A percentile compares a stretch with the other conserved stretches of the same genome.
These are phyloP conservation scores for Sporothrix euskadiensis DNA, from an alignment of 2,329 filamentous ascomycete genomes.

Conservation along the genomic window DNA sequence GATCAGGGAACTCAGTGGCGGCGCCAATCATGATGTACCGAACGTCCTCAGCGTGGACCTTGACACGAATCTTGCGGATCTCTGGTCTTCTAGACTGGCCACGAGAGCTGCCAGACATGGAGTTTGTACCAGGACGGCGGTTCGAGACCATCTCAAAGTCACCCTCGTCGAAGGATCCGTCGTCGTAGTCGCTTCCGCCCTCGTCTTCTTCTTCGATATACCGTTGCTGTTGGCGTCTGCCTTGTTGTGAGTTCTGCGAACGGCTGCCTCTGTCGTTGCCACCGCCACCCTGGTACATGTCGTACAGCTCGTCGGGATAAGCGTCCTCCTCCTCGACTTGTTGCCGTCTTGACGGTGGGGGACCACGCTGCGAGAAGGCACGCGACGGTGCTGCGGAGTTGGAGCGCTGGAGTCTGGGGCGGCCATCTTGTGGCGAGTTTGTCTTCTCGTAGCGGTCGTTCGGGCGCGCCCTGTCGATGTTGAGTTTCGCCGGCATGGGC, in stretches of 20 bases:
- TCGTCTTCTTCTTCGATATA: constrained; percentile 82
- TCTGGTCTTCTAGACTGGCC: constrained; percentile 63
- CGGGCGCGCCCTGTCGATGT: constrained; percentile 58
- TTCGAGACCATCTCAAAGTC: constrained; percentile 77
- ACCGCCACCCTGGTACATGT: constrained; percentile 54
- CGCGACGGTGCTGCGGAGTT: constrained; percentile 50
- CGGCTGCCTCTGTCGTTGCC: constrained; percentile 45
- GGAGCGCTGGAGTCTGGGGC: constrained; percentile 43
- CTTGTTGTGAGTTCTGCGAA: constrained; percentile 38
- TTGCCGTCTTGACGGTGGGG: constrained; percentile 40
- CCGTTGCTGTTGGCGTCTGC: constrained; percentile 48
- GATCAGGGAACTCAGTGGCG: constrained; percentile 71
- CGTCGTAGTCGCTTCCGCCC: constrained; percentile 70
- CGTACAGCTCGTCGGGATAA: constrained; percentile 71
- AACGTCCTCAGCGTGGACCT: constrained; percentile 88
- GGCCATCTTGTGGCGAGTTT: constrained; percentile 47
- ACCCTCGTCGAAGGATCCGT: constrained; percentile 68
- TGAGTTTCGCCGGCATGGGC: constrained; percentile 62
- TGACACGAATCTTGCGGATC: constrained; percentile 79
- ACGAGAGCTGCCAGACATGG: constrained; percentile 52
- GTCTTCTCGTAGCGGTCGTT: constrained; percentile 58
- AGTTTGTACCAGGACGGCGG: constrained; percentile 49
- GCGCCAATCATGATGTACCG: constrained; percentile 85
- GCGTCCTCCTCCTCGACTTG: constrained; percentile 58
- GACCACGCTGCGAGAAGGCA: constrained; percentile 45